Conservation (phyloP, 768 basidiomycete species). For the Lanmaoa pseudosensibilis region DNA sequence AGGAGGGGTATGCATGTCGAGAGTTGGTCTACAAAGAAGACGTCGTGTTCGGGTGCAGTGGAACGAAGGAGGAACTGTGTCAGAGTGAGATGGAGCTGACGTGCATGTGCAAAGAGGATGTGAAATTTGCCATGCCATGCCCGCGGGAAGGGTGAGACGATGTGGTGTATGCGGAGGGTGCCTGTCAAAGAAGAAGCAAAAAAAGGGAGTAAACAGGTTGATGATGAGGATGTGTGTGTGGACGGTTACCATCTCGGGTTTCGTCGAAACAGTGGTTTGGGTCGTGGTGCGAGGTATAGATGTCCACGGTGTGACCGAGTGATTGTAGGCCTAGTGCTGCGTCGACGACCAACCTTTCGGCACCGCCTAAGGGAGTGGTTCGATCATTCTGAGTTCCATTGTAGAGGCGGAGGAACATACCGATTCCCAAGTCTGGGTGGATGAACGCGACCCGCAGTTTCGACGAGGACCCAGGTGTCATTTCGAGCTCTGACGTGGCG, state of each 20-base stretch:
- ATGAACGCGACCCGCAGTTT: constrained; percentile 72
- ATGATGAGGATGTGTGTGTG: constrained; percentile 8
- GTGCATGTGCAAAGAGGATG: constrained; percentile 83
- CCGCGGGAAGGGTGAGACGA: constrained; percentile 77
- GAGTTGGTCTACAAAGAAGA: constrained; percentile 94
- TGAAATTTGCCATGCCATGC: constrained; percentile 79
- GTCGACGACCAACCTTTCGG: constrained; percentile 93
- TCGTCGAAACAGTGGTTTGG: constrained; percentile 88
- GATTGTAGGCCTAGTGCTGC: constrained; percentile 87
- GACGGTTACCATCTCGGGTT: constrained; percentile 72
- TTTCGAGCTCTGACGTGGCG: neutral
- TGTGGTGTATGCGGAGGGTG: constrained; percentile 71
- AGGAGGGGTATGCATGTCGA: constrained; percentile 89
- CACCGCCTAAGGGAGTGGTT: constrained; percentile 64
- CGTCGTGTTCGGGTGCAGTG: constrained; percentile 56
- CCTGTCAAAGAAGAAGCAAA: constrained; percentile 54
- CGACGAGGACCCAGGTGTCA: neutral
- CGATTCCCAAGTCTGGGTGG: constrained; percentile 94
- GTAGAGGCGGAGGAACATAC: constrained; percentile 38
- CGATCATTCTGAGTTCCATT: neutral
- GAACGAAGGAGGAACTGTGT: constrained; percentile 53
- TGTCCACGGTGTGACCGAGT: constrained; percentile 79
- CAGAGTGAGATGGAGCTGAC: constrained; percentile 78
- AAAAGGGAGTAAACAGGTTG: neutral
- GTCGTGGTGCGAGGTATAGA: constrained; percentile 95